These are phyloP conservation scores for Linnemannia exigua DNA, from an alignment of 192 early-diverging fungal genomes.

Conservation along the genomic window DNA sequence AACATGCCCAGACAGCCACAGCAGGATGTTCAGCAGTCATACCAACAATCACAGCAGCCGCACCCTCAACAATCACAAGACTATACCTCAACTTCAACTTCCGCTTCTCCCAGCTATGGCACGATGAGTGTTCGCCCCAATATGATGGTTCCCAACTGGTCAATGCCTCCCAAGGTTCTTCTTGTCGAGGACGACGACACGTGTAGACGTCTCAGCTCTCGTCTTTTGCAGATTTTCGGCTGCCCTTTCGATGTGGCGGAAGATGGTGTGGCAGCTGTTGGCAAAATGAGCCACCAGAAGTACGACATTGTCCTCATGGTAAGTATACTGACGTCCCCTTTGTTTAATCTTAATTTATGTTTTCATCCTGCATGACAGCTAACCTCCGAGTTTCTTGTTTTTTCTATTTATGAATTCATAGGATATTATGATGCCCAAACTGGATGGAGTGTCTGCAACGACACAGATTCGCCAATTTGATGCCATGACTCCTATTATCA, in stretches of 20 bases:
- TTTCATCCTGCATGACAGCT: neutral
- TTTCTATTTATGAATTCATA: slow-evolving; percentile 20
- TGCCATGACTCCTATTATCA: slow-evolving; percentile 75
- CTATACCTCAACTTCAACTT: neutral
- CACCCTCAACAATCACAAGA: slow-evolving; percentile 8
- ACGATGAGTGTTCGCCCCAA: slow-evolving; percentile 1
- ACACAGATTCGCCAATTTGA: slow-evolving; percentile 80
- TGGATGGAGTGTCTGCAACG: slow-evolving; percentile 78
- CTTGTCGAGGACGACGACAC: slow-evolving; percentile 78
- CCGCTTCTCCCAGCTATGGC: neutral
- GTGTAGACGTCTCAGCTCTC: slow-evolving; percentile 60
- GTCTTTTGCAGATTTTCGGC: slow-evolving; percentile 71
- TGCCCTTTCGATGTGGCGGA: slow-evolving; percentile 75
- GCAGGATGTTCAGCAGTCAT: slow-evolving; percentile 4
- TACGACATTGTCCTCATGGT: slow-evolving; percentile 84
- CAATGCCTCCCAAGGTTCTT: slow-evolving; percentile 67
- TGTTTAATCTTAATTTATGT: neutral
- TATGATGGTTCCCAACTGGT: slow-evolving; percentile 52
- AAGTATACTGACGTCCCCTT: neutral
- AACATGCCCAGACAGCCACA: slow-evolving; percentile 4
- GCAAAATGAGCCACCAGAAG: slow-evolving; percentile 69
- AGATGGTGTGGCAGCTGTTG: slow-evolving; percentile 77
- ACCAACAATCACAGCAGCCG: slow-evolving; percentile 26
- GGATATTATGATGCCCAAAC: slow-evolving; percentile 81
- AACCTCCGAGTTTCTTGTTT: neutral